phyloP scores from a whole-genome alignment of 257 asterid species.

The Henckelia pumila region DNA sequence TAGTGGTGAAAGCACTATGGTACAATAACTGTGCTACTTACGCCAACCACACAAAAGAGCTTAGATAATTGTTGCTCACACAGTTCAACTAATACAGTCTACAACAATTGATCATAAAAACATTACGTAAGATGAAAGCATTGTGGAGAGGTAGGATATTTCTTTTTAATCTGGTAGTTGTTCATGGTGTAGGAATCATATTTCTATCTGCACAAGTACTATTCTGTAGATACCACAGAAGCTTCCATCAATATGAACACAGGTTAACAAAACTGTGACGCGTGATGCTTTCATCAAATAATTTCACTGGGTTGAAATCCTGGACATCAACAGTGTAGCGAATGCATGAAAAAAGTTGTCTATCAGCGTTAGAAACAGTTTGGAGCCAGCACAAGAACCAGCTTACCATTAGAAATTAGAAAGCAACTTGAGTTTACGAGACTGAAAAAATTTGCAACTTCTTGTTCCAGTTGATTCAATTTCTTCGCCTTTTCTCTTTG shows the following conservation, averaged over 20 bases:
- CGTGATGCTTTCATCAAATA: conserved; percentile 4
- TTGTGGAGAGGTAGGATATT: not conserved
- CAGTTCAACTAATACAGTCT: no score
- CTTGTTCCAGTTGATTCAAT: conserved; percentile 79
- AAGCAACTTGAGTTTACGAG: conserved; percentile 87
- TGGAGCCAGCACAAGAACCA: not conserved
- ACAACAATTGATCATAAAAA: no score
- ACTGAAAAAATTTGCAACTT: conserved; percentile 85
- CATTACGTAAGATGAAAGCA: not conserved
- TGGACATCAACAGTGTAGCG: not conserved
- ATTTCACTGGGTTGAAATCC: not conserved
- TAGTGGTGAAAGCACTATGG: no score
- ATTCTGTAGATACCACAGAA: no score
- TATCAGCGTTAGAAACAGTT: not conserved
- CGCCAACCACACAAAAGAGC: not conserved
- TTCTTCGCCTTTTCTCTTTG: conserved; percentile 73
- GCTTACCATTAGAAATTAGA: conserved; percentile 48
- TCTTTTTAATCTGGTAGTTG: not conserved
- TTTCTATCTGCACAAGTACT: no score
- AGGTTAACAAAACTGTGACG: not conserved
- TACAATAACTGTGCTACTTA: no score
- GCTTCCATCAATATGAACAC: not conserved
- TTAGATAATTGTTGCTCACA: not conserved
- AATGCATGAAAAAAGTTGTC: not conserved
- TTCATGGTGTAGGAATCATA: not conserved